phyloP scores from a whole-genome alignment of 2,329 filamentous ascomycete genomes.

The Dactylonectria macrodidyma region DNA sequence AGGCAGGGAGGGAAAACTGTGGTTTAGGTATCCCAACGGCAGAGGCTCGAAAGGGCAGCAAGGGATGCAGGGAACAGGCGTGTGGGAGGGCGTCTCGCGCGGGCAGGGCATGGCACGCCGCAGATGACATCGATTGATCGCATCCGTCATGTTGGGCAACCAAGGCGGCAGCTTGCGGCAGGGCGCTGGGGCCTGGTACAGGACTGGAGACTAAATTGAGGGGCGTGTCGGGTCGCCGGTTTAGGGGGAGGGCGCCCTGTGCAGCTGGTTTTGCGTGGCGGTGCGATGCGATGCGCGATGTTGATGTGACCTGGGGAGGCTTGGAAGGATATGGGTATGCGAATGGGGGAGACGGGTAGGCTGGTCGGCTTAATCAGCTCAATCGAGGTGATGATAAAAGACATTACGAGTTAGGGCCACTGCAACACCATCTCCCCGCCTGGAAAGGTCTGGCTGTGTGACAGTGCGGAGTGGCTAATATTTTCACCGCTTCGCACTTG shows the following conservation, averaged over 20 bases:
- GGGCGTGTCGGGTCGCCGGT: constrained; percentile 17
- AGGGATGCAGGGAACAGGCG: constrained; percentile 14
- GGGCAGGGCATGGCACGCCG: constrained; percentile 14
- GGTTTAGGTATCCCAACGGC: background rate
- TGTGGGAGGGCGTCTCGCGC: constrained; percentile 18
- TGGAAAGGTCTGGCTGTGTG: constrained; percentile 17
- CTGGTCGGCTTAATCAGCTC: constrained; percentile 38
- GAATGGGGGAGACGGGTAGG: constrained; percentile 11
- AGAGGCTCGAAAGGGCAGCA: constrained; percentile 16
- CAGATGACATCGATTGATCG: constrained; percentile 30
- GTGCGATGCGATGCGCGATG: constrained; percentile 25
- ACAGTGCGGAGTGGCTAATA: constrained; percentile 38
- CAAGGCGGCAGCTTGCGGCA: constrained; percentile 20
- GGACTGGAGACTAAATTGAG: background rate
- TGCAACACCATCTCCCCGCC: background rate
- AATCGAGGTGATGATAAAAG: constrained; percentile 13
- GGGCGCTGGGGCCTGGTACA: constrained; percentile 12
- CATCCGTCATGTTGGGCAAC: constrained; percentile 24
- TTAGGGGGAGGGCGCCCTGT: constrained; percentile 5
- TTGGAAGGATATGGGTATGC: background rate
- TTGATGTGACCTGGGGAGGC: constrained; percentile 13
- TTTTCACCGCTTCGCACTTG: constrained; percentile 44
- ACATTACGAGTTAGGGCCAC: background rate
- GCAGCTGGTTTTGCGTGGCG: constrained; percentile 16
- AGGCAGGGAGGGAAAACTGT: background rate